Percentiles rank a stretch among this genome's conserved stretches.
Conservation (phyloP, 805 yeast species). For the Schizosaccharomyces cryophilus region DNA sequence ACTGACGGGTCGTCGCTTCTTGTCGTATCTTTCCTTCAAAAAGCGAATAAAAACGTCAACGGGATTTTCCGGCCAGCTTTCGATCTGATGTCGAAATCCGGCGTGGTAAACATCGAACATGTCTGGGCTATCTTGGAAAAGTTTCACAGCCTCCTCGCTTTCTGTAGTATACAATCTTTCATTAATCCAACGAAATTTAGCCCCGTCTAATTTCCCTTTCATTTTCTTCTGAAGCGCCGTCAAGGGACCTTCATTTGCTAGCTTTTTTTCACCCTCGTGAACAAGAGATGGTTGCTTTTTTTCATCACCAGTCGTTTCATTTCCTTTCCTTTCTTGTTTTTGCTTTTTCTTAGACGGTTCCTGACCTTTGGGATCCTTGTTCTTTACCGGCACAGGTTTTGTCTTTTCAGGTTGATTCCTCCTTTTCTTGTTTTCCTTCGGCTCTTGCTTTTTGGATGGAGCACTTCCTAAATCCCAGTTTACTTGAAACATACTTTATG, state of each 20-base stretch:
- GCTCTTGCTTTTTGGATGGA: neutral
- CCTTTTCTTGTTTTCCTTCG: neutral
- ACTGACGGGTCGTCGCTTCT: conserved; percentile 38
- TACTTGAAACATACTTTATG: neutral
- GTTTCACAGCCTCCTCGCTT: conserved; percentile 48
- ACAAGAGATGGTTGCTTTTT: too few relatives aligned
- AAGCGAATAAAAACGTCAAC: conserved; percentile 70
- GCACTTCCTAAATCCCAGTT: neutral
- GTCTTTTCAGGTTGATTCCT: neutral
- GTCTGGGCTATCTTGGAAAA: conserved; percentile 60
- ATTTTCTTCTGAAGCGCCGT: conserved; percentile 84
- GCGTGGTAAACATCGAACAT: conserved; percentile 84
- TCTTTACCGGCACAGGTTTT: neutral
- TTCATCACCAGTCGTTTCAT: too few relatives aligned
- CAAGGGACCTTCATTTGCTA: conserved; percentile 17
- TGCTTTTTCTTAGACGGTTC: neutral
- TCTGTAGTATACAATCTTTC: conserved; percentile 81
- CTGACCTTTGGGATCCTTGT: neutral
- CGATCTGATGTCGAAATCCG: conserved; percentile 87
- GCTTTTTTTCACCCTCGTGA: neutral
- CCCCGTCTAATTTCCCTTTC: conserved; percentile 85
- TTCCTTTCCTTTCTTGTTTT: neutral
- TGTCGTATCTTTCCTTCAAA: conserved; percentile 20
- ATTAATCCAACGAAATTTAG: conserved; percentile 93
- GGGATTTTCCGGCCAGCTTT: conserved; percentile 96